Base-by-base conservation (phyloP, 2,329 filamentous ascomycete species). In the Hypoxylon sp. region DNA sequence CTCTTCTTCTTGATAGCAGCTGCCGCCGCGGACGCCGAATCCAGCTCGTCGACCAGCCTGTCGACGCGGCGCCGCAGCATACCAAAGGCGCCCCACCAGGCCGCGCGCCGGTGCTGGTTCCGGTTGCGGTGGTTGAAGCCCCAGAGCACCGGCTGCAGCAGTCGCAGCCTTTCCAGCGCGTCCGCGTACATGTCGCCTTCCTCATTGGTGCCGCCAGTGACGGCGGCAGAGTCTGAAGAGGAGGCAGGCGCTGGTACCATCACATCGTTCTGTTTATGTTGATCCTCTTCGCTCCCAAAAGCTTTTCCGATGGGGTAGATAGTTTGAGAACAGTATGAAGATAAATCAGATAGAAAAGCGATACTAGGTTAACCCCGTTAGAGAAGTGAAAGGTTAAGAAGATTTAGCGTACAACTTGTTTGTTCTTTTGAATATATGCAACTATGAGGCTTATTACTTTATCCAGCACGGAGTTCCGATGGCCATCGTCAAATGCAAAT, bases 51-150 rank as follows among this genome's bases (percentile, higher is more conserved):
- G 1, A 81, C 67, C 2, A 97, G 76, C 51, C 82, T 81, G 7
- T 77, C 75, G 7, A 89, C 73, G 54, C 86, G 81, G 42, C 90
- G 88, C 29, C 91, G 86, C 63, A 97, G 81, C 63, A 88, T 82
- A 49, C 83, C 83, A 60, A 97, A 85, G 67, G 86, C 84, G 13
- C 77, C 72, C 86, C 90, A 98, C 94, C 94, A 99, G 70, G 86
- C 85, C 24, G 88, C 84, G 61, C 83, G 81, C 52, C 87, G 87
- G 74, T 98, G 94, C 77, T 98, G 94, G 77, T 97, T 98, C 71
- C 88, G 88, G 79, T 97, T 95, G 68, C 92, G 91, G 72, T 91
- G 87, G 74, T 88, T 85, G 68, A 96, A 84, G 64, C 90, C 83
- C 69, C 88, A 81, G 40, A 97, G 84, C 42, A 93, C 76, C 46